Evolutionary conservation across 768 basidiomycete genomes (phyloP).

Genomic region (Russula sp.): DNA sequence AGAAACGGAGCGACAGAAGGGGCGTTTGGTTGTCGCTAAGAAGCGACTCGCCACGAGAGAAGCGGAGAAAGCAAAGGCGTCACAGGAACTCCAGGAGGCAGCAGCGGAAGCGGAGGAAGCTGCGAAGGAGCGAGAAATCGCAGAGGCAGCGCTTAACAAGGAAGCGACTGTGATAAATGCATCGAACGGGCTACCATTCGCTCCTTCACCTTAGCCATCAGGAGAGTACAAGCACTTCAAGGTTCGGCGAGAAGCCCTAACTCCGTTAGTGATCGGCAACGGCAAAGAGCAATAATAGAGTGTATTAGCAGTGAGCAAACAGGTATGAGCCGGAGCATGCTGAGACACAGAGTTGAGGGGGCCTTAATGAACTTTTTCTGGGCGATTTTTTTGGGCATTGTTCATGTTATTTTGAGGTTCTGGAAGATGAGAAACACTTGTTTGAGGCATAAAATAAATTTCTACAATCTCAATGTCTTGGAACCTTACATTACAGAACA

Average conservation of each 20-base stretch:
- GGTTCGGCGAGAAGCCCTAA: constrained; percentile 53
- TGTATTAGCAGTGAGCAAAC: no score
- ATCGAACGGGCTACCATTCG: constrained; percentile 33
- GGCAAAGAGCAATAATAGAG: constrained; percentile 82
- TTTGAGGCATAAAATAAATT: no score
- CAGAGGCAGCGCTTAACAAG: constrained; percentile 50
- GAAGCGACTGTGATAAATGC: constrained; percentile 32
- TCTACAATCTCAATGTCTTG: no score
- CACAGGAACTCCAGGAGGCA: constrained; percentile 71
- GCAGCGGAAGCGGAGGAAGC: constrained; percentile 49
- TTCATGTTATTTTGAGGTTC: no score
- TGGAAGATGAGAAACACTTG: no score
- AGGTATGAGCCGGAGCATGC: no score
- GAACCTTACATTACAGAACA: no score
- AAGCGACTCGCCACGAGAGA: constrained; percentile 91
- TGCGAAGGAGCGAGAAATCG: constrained; percentile 54
- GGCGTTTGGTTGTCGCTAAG: constrained; percentile 87
- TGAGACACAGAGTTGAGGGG: no score
- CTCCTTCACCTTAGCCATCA: constrained; percentile 39
- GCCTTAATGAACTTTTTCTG: no score
- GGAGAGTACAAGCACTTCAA: constrained; percentile 62
- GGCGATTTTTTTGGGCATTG: no score
- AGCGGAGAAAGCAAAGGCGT: constrained; percentile 62
- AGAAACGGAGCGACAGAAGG: constrained; percentile 95
- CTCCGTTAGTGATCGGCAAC: constrained; percentile 44